Base-by-base conservation (phyloP, 2,329 filamentous ascomycete species). In the Pseudopyrenochaeta lycopersici region DNA sequence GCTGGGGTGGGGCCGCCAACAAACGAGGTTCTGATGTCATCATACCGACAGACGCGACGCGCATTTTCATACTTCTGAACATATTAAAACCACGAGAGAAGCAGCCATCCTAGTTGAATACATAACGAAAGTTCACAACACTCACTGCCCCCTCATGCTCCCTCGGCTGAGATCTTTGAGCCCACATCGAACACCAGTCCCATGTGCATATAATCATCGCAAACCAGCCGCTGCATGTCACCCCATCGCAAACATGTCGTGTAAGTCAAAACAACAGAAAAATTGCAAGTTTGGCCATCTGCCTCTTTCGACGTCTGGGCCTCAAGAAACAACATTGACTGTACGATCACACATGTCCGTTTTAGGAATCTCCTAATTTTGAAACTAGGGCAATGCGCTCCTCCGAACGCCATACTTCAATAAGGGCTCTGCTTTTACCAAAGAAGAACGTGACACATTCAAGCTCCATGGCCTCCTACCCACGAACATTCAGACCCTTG, bases 351-450 rank as follows among this genome's bases (percentile, higher is more conserved):
- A 11, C 17, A 14, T 31, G 9, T 15, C 9, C 7, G 4, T 4
- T 7, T 4, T 4, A 41, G 20, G 14, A 5, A 4, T 7, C 14
- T 21, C 29, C 50, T 63, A 18, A 66, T 17, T 5, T 7, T 6
- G 10, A 11, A 29, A 11, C 7, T 15, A 76, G 74, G 73, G 74
- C 52, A 71, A 74, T 35, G 80, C 83, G 0, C 77, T 92, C 5
- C 80, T 92, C 7, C 84, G 86, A 54, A 85, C 84, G 10, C 82
- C 88, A 1, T 87, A 85, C 64, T 88, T 92, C 77, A 96, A 96
- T 78, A 95, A 95, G 74, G 92, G 92, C 27, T 92, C 91, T 2
- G 91, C 87, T 0, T 94, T 94, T 63, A 84, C 89, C 0, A 66
- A 78, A 0, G 77, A 90, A 23, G 92, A 96, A 68, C 85, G 92